Conservation (phyloP, 371 early-diverging fungal genomes). For the Saksenaea oblongispora region DNA sequence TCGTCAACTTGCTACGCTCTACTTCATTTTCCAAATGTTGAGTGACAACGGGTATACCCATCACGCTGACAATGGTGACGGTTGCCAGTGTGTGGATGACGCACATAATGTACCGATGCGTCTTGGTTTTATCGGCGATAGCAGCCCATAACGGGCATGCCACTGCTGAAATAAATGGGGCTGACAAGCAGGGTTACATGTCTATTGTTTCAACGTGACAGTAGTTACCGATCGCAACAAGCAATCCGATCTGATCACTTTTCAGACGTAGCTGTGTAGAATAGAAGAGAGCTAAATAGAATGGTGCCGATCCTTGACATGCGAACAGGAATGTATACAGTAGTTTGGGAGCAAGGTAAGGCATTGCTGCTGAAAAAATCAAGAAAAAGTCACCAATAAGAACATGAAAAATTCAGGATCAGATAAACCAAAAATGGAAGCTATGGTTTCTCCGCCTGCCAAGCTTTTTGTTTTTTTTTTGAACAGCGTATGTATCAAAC, state of each 20-base stretch:
- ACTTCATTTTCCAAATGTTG: slow-evolving; percentile 28
- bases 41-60: slow-evolving; percentile 49
- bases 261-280: slow-evolving; percentile 48
- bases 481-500: too few relatives aligned
- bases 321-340: slow-evolving; percentile 53
- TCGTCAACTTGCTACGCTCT: slow-evolving; percentile 30
- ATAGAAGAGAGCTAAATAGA: slow-evolving; percentile 51
- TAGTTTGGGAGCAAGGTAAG: slow-evolving; percentile 53
- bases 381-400: too few relatives aligned
- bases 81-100: slow-evolving; percentile 53
- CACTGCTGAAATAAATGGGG: slow-evolving; percentile 54
- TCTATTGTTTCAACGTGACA: not conserved
- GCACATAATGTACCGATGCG: slow-evolving; percentile 54
- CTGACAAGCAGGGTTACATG: slow-evolving; percentile 16
- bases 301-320: slow-evolving; percentile 56
- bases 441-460: too few relatives aligned
- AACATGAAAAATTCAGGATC: too few relatives aligned
- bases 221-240: slow-evolving; percentile 51
- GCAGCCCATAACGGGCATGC: slow-evolving; percentile 57
- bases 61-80: slow-evolving; percentile 52
- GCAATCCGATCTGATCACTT: slow-evolving; percentile 52
- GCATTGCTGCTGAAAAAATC: slow-evolving; percentile 24
- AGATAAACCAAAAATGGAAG: too few relatives aligned
- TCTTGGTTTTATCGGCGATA: slow-evolving; percentile 51
- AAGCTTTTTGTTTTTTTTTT: too few relatives aligned